Evolutionary conservation across 2,329 filamentous ascomycete genomes (phyloP).

Genomic region (Berkeleyomyces rouxiae): DNA sequence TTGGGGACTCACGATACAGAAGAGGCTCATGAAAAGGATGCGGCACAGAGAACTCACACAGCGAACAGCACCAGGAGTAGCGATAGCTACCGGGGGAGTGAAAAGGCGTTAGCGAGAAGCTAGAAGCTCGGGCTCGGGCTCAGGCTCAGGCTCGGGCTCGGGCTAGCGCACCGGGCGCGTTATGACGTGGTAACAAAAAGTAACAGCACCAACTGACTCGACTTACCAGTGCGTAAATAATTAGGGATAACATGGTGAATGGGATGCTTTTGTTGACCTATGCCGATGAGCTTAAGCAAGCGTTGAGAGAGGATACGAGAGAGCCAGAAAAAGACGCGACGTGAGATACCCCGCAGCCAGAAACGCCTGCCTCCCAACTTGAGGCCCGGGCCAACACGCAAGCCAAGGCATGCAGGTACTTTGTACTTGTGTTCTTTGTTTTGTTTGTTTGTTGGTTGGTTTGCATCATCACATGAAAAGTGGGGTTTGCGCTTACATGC

Average conservation of each 20-base stretch:
- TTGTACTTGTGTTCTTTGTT: no score
- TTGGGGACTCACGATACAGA: background rate
- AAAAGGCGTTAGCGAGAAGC: background rate
- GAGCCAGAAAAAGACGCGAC: background rate
- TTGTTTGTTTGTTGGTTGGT: background rate
- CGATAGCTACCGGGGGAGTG: background rate
- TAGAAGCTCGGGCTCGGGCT: background rate
- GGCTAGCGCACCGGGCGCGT: background rate
- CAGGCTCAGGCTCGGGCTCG: background rate
- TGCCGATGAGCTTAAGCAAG: no score
- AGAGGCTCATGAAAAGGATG: background rate
- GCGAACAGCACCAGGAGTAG: background rate
- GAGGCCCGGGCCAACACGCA: background rate
- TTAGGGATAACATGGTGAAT: background rate
- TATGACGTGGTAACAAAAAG: background rate
- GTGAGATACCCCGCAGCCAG: no score
- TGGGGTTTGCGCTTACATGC: background rate
- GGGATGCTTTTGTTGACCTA: no score
- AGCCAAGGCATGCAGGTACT: background rate
- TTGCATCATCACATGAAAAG: background rate
- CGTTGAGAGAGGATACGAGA: background rate
- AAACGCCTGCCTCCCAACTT: no score
- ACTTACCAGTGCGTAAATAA: constrained; percentile 2
- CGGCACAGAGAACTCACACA: background rate
- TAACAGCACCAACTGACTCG: background rate